A percentile compares a stretch with the other conserved stretches of the same genome.
These are phyloP conservation scores for Hygrophorus pudorinus DNA, from an alignment of 768 basidiomycete species.

Conservation along the genomic window DNA sequence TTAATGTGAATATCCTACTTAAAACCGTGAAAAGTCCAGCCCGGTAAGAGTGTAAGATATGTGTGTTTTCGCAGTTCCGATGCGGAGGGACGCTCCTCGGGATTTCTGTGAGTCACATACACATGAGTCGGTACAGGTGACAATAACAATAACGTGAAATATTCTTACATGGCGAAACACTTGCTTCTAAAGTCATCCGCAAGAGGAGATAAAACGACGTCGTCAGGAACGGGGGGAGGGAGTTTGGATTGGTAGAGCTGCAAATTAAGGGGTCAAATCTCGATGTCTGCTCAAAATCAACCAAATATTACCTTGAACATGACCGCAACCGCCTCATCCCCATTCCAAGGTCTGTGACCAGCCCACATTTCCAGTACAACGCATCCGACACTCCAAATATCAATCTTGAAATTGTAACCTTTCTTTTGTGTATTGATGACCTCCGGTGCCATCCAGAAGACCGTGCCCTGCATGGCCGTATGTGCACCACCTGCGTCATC, in stretches of 20 bases:
- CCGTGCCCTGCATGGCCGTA: slow-evolving; percentile 94
- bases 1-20: slow-evolving; percentile 24
- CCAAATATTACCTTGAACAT: slow-evolving; percentile 77
- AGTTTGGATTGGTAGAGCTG: slow-evolving; percentile 80
- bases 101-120: slow-evolving; percentile 61
- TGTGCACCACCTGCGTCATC: slow-evolving; percentile 76
- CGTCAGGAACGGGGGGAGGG: slow-evolving; percentile 83
- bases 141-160: slow-evolving; percentile 1
- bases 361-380: slow-evolving; percentile 99
- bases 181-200: slow-evolving; percentile 80
- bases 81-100: slow-evolving; percentile 73
- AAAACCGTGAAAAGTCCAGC: slow-evolving; percentile 69
- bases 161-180: slow-evolving; percentile 80
- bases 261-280: neutral
- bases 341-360: slow-evolving; percentile 89
- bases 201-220: slow-evolving; percentile 61
- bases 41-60: slow-evolving; percentile 63
- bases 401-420: slow-evolving; percentile 94
- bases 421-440: slow-evolving; percentile 81
- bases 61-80: slow-evolving; percentile 70
- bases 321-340: slow-evolving; percentile 83
- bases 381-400: slow-evolving; percentile 98
- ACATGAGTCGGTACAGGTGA: slow-evolving; percentile 7
- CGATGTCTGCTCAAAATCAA: neutral
- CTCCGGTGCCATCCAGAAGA: slow-evolving; percentile 99